Base-by-base conservation (phyloP, 306 rosid genomes). In the Cicer pinnatifidum region DNA sequence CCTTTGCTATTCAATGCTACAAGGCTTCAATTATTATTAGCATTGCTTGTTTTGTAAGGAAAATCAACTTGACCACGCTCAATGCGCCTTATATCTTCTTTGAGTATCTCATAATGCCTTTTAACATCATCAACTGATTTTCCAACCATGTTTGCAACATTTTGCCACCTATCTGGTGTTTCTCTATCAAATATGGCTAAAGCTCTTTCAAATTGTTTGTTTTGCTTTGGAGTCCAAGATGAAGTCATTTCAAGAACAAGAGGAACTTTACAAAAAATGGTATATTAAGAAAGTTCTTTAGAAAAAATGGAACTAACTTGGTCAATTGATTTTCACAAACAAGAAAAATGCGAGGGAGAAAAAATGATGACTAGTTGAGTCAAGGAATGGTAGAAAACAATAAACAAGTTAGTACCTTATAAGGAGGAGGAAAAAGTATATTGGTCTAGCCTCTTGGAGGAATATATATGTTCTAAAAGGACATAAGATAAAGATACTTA, bases 161-260 rank as follows among this genome's bases (percentile, higher is more conserved):
- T 89, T 71, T 85, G 96, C 96, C 97, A 92, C 80, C 91, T 86
- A 68, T 92, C 96, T 0, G 91, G 88, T 17, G 91, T 85, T 50
- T 92, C 93, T 80, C 72, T 85, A 17, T 92, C 90, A 64, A 81
- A 86, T 47, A 69, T 61, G 38, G 97, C 96, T 28, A 89, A 84
- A 13, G 97, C 96, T 43, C 69, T 85, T 35, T 89, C 97, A 40
- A 91, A 89, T 45, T 53, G 77, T 66, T 91, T 91, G 89, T 91
- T 86, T 60, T 91, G 89, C 79, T 80, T 76, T 17, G 81, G 73
- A 2, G 92, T 91, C 97, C 97, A 91, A 6, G 95, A 78, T 72
- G 95, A 82, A 28, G 87, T 88, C 97, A 91, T 91, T 28, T 33
- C 20, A 66, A 67, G 7, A 47, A 23, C 57, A 46, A 77, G 67